Conservation (phyloP, 805 yeast species). For the Metschnikowia aberdeeniae region DNA sequence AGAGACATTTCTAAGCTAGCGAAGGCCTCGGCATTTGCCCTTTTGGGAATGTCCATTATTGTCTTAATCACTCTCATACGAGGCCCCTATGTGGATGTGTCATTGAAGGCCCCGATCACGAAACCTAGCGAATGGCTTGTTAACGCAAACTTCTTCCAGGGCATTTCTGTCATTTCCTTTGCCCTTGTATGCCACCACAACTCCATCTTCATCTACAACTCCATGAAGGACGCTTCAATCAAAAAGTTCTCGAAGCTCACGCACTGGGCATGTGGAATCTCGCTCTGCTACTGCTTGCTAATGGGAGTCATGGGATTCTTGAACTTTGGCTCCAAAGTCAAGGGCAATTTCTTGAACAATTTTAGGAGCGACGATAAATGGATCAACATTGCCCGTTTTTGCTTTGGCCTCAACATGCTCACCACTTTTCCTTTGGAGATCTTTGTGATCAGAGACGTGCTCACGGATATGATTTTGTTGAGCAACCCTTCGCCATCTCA, state of each 20-base stretch:
- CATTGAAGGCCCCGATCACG: conserved; percentile 47
- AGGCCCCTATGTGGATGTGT: conserved; percentile 58
- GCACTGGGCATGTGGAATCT: conserved; percentile 77
- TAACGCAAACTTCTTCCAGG: conserved; percentile 69
- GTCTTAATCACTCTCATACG: conserved; percentile 67
- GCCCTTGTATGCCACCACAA: conserved; percentile 96
- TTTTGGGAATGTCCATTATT: conserved; percentile 78
- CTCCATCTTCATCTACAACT: conserved; percentile 83
- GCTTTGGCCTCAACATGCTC: conserved; percentile 89
- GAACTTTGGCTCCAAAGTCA: conserved; percentile 70
- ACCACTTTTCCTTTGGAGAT: conserved; percentile 90
- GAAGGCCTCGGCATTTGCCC: conserved; percentile 80
- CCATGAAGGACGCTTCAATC: conserved; percentile 71
- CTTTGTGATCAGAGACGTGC: conserved; percentile 84
- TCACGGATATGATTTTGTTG: conserved; percentile 55
- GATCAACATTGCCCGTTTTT: conserved; percentile 82
- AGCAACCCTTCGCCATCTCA: conserved; percentile 3
- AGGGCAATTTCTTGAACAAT: conserved; percentile 85
- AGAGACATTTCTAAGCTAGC: conserved; percentile 82
- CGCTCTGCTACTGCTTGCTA: conserved; percentile 70
- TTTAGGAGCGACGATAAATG: conserved; percentile 70
- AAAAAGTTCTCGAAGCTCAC: conserved; percentile 73
- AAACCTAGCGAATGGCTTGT: conserved; percentile 44
- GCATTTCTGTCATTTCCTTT: conserved; percentile 89
- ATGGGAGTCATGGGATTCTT: conserved; percentile 79